Base-by-base conservation (phyloP, 495 filamentous ascomycete species). In the Penicillium atrosanguineum region DNA sequence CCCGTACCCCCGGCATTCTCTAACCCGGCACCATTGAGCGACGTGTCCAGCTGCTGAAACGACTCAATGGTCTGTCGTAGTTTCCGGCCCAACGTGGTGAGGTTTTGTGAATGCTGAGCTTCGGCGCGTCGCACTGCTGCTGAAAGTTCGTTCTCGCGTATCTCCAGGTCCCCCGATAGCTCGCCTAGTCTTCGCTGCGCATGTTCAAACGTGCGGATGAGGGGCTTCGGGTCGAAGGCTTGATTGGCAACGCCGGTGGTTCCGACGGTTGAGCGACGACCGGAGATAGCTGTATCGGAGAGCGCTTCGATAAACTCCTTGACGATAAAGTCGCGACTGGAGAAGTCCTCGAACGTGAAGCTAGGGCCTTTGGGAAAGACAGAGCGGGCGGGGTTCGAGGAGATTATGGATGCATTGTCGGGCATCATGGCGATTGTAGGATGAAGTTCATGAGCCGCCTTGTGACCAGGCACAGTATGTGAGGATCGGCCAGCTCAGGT, bases 251-350 rank as follows among this genome's bases (percentile, higher is more conserved):
- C 50, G 75, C 83, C 50, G n/a, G 62, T 43, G 25, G 66, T 56
- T 20, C 63, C 64, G 3, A 55, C 44, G 5, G 63, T 53, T 16
- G 91, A 95, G 44, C 89, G 87, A 49, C 93, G 89, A 59, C 81
- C 85, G 29, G 91, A 86, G 31, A 89, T 78, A 29, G 91, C 87
- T 46, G 76, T 87, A 49, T 97, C 93, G 48, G 93, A 93, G 54
- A 99, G 88, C 9, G 86, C 77, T 64, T 99, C 95, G 55, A 99
- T 84, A 62, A 99, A 97, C 69, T 97, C 95, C 63, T 94, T 90
- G 54, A 96, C 95, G 56, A 97, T 96, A 71, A 96, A 99, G 73
- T 97, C 94, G 19, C 78, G 78, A 51, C 75, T 71, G 42, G 90
- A 93, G 77, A 97, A 96, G 69, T 89, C 89, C 19, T 95, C 90